Evolutionary conservation across 768 basidiomycete species (phyloP).

Genomic region (Termitomyces eurrhizus): DNA sequence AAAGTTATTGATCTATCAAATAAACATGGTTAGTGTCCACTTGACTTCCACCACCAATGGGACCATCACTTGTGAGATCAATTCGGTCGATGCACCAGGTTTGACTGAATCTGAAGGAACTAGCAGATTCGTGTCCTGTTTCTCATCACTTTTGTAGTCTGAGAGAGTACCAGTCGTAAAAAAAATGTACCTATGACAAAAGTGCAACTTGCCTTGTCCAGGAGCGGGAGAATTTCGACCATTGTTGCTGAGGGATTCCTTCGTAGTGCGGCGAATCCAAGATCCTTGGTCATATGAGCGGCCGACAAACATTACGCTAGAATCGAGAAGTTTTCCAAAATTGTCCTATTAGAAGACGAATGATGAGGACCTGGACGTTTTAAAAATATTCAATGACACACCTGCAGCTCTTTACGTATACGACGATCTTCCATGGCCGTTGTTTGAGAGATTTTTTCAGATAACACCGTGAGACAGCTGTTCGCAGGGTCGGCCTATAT

Average conservation of each 20-base stretch:
- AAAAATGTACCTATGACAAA: not conserved
- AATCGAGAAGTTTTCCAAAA: conserved; percentile 81
- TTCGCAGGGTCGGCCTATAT: not conserved
- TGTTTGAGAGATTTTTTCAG: conserved; percentile 84
- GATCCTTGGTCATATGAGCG: conserved; percentile 71
- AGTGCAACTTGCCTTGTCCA: conserved; percentile 24
- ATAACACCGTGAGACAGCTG: conserved; percentile 75
- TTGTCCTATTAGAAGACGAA: conserved; percentile 50
- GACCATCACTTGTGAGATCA: conserved; percentile 40
- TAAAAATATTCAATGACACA: conserved; percentile 18
- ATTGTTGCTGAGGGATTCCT: conserved; percentile 56
- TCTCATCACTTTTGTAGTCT: conserved; percentile 60
- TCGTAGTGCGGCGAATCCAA: conserved; percentile 72
- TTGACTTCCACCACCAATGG: not conserved
- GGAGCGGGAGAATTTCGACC: conserved; percentile 71
- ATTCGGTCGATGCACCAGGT: conserved; percentile 35
- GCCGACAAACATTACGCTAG: conserved; percentile 69
- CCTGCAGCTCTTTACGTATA: conserved; percentile 87
- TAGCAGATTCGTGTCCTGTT: conserved; percentile 43
- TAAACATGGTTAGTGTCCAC: conserved; percentile 4
- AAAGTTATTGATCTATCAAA: conserved; percentile 61
- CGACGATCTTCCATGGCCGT: conserved; percentile 88
- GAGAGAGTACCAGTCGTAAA: not conserved
- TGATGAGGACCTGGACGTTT: not conserved
- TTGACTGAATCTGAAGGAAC: conserved; percentile 30